A percentile compares a stretch with the other conserved stretches of the same genome.
These are phyloP conservation scores for Clavispora phyllophila DNA, from an alignment of 805 yeast species.

Conservation along the genomic window DNA sequence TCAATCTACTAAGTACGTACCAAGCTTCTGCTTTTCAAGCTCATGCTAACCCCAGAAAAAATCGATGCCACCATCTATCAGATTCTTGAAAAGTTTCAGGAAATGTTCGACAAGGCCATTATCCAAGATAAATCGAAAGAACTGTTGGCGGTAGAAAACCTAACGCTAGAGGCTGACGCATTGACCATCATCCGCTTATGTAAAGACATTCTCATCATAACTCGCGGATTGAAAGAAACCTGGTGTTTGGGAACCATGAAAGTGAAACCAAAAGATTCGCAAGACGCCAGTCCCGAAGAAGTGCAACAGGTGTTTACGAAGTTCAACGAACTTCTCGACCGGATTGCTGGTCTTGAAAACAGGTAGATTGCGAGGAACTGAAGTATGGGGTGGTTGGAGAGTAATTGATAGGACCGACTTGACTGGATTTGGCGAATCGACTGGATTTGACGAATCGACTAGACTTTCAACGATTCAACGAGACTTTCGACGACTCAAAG, in stretches of 20 bases:
- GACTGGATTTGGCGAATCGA: no score
- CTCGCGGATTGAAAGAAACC: conserved; percentile 47
- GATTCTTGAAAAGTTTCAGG: conserved; percentile 48
- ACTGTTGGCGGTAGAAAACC: conserved; percentile 46
- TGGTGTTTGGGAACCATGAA: conserved; percentile 56
- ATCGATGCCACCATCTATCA: conserved; percentile 49
- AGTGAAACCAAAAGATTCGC: conserved; percentile 16
- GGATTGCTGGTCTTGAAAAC: conserved; percentile 11
- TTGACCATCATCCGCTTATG: conserved; percentile 46
- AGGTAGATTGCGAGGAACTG: not conserved
- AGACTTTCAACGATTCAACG: no score
- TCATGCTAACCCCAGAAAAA: conserved; percentile 34
- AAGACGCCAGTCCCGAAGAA: conserved; percentile 16
- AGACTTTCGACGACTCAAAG: no score
- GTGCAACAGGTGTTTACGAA: conserved; percentile 23
- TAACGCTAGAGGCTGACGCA: conserved; percentile 52
- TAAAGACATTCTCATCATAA: conserved; percentile 47
- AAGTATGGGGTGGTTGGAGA: no score
- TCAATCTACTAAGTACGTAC: conserved; percentile 34
- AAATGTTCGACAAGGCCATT: conserved; percentile 45
- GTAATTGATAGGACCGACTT: no score
- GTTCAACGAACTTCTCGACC: conserved; percentile 19
- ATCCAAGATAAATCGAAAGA: conserved; percentile 38
- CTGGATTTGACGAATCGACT: no score
- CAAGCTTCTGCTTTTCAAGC: not conserved